Base-by-base conservation (phyloP, 768 basidiomycete species). In the Boletus sensibilis region DNA sequence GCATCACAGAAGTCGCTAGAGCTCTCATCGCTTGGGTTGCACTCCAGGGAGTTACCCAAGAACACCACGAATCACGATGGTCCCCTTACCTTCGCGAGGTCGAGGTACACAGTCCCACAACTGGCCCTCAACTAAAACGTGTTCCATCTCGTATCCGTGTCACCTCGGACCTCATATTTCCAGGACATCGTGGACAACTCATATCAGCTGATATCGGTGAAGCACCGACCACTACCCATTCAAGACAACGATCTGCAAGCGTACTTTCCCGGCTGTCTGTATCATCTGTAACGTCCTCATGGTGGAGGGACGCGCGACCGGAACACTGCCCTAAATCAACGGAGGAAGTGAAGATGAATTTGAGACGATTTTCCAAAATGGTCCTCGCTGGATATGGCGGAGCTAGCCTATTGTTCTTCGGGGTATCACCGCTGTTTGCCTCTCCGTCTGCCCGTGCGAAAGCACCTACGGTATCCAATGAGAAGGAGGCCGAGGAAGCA, bases 371-470 rank as follows among this genome's bases (percentile, higher is more conserved):
- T 38, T 91, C 89, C 14, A 91, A 92, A 69, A 83, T 94, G 74
- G 88, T 89, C 2, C 76, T 94, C 8, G 91, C 89, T 1, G 89
- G 90, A 3, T 93, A 94, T 62, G 92, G 91, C 14, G 92, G 92
- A 2, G 86, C 90, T 1, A 86, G 84, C 45, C 76, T 92, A 29
- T 71, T 92, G 35, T 92, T 94, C 73, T 93, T 93, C 59, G 91
- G 91, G 8, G 79, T 91, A 9, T 74, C 81, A 1, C 72, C 74
- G 10, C 58, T 63, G 18, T 55, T 71, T 39, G 52, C 72, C 27
- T 61, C 67, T 50, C 60, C 72, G 5, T 58, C 72, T 1, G 55
- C 67, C 21, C 60, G 57, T 44, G 54, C 56, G 46, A 57, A 66
- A 60, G 27, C 61, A 50, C 53, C 72, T 11, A 73, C 72, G 23